A percentile compares a stretch with the other conserved stretches of the same genome.
Evolutionary conservation across 495 filamentous ascomycete genomes (phyloP).

Genomic region (Penicillium chermesinum): DNA sequence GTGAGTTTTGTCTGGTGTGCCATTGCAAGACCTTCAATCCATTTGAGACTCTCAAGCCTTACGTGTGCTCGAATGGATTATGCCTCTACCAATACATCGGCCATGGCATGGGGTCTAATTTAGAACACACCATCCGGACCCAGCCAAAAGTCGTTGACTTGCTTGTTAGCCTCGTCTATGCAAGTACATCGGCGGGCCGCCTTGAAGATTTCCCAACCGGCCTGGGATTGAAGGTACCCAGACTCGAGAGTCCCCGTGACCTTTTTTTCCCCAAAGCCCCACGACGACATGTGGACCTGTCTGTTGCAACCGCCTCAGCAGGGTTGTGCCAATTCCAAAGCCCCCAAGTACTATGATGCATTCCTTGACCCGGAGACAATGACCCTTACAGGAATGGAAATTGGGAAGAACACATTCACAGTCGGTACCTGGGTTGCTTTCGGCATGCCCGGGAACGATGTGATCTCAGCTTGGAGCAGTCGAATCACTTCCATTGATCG

Average conservation of each 20-base stretch:
- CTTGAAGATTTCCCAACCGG: slow-evolving; percentile 64
- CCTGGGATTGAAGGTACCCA: slow-evolving; percentile 63
- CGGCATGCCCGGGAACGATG: slow-evolving; percentile 27
- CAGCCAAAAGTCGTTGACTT: slow-evolving; percentile 85
- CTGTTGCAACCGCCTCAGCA: no score
- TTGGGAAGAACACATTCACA: slow-evolving; percentile 20
- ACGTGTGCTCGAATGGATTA: slow-evolving; percentile 74
- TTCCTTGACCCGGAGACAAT: background rate
- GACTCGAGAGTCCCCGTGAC: no score
- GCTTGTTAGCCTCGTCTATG: slow-evolving; percentile 76
- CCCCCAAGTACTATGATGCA: background rate
- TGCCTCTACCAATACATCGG: slow-evolving; percentile 91
- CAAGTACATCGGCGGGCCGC: slow-evolving; percentile 38
- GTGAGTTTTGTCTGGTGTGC: slow-evolving; percentile 84
- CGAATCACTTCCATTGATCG: slow-evolving; percentile 11
- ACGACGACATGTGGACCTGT: no score
- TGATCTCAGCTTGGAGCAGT: slow-evolving; percentile 9
- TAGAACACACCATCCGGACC: slow-evolving; percentile 77
- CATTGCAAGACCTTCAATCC: slow-evolving; percentile 64
- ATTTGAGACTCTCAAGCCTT: slow-evolving; percentile 86
- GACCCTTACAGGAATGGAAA: background rate
- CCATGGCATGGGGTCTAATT: slow-evolving; percentile 77
- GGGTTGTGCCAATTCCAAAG: no score
- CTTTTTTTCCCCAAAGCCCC: no score
- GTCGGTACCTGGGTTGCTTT: slow-evolving; percentile 54